A percentile compares a stretch with the other conserved stretches of the same genome.
Conservation (phyloP, 1,139 yeast species). For the Sporopachydermia cereana region DNA sequence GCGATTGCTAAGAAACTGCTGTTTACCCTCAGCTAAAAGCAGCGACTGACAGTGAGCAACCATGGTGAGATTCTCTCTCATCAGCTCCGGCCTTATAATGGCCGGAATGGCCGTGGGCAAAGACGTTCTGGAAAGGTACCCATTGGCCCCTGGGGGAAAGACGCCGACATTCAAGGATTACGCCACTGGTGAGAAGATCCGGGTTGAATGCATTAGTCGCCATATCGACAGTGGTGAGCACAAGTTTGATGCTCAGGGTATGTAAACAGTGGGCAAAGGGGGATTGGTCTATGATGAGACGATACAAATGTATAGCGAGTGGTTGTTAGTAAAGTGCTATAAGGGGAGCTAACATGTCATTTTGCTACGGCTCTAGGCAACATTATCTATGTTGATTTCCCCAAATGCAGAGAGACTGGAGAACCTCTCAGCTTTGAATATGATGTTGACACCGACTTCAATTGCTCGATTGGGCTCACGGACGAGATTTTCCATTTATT, state of each 20-base stretch:
- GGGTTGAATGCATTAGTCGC: conserved; percentile 51
- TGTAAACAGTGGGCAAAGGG: not conserved
- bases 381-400: conserved; percentile 48
- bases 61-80: too few species aligned
- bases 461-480: conserved; percentile 52
- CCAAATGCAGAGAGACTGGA: conserved; percentile 54
- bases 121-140: conserved; percentile 13
- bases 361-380: conserved; percentile 17
- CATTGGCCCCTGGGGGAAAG: conserved; percentile 16
- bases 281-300: too few species aligned
- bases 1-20: too few species aligned
- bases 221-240: conserved; percentile 71
- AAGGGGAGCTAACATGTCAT: too few species aligned
- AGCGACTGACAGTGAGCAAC: too few species aligned
- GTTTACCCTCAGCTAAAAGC: too few species aligned
- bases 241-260: conserved; percentile 43
- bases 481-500: conserved; percentile 63
- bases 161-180: conserved; percentile 23
- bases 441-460: conserved; percentile 39
- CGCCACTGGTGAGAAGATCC: conserved; percentile 32
- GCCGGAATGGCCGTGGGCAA: not conserved
- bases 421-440: conserved; percentile 43
- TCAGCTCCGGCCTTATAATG: too few species aligned
- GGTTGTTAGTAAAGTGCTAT: too few species aligned
- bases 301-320: too few species aligned